These are phyloP conservation scores for Quercus wislizeni DNA, from an alignment of 306 rosid genomes.

Conservation along the genomic window DNA sequence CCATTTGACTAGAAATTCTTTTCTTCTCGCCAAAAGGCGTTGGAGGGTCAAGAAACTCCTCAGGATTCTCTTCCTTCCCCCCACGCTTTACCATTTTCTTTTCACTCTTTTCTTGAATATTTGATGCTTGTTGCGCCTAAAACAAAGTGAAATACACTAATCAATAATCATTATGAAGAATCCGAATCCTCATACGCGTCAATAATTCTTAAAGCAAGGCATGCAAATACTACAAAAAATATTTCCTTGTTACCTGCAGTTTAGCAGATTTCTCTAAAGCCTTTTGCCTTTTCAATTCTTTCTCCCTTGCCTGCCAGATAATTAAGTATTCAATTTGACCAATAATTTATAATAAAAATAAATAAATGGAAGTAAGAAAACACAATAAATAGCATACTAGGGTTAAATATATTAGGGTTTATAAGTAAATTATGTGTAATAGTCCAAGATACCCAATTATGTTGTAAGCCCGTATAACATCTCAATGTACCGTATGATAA, in stretches of 20 bases:
- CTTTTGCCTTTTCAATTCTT: conserved; percentile 79
- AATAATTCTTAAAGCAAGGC: no score
- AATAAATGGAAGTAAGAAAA: not conserved
- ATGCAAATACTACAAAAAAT: not conserved
- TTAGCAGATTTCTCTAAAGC: conserved; percentile 72
- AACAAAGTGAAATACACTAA: not conserved
- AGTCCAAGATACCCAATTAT: no score
- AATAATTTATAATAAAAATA: conserved; percentile 3
- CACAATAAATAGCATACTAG: no score
- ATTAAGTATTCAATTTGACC: not conserved
- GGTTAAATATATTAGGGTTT: not conserved
- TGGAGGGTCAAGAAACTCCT: conserved; percentile 74
- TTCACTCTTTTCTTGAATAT: conserved; percentile 65
- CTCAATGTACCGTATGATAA: no score
- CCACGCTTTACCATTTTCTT: conserved; percentile 66
- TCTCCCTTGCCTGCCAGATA: conserved; percentile 80
- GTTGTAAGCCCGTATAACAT: no score
- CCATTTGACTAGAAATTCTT: conserved; percentile 70
- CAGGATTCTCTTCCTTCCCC: conserved; percentile 63
- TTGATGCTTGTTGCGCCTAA: conserved; percentile 64
- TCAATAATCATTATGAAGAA: not conserved
- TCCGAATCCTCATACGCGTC: not conserved
- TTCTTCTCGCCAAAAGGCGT: conserved; percentile 75
- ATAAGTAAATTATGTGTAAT: no score
- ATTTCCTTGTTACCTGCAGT: conserved; percentile 49